These are phyloP conservation scores for Pythium rhizo-oryzae DNA, from an alignment of 352 stramenopile genomes.

Conservation along the genomic window DNA sequence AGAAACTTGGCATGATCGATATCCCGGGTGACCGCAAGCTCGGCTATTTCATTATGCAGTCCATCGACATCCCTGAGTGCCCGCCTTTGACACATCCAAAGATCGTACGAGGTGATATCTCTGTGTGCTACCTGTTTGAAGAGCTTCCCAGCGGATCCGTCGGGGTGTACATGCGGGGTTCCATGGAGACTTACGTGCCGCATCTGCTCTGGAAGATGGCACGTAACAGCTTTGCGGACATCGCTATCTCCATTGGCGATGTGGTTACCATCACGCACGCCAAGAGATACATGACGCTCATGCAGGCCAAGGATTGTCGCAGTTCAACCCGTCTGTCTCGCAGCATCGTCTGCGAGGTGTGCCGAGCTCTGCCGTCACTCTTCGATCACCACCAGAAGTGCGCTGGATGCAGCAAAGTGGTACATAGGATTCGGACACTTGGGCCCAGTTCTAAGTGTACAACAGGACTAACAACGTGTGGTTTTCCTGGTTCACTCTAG, in stretches of 20 bases:
- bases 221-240: slow-evolving; percentile 19
- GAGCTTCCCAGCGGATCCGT: slow-evolving; percentile 24
- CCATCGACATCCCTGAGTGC: slow-evolving; percentile 26
- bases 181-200: slow-evolving; percentile 10
- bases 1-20: slow-evolving; percentile 25
- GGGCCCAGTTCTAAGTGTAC: too few species aligned
- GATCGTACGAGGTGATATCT: slow-evolving; percentile 18
- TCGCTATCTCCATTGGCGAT: slow-evolving; percentile 19
- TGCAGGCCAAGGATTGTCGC: neutral
- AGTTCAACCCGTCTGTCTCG: neutral
- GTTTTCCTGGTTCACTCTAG: neutral
- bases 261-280: neutral
- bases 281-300: slow-evolving; percentile 20
- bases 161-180: slow-evolving; percentile 26
- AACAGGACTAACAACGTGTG: neutral
- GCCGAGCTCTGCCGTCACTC: slow-evolving; percentile 8
- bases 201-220: slow-evolving; percentile 18
- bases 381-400: slow-evolving; percentile 24
- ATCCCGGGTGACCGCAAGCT: slow-evolving; percentile 20
- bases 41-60: slow-evolving; percentile 29
- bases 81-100: slow-evolving; percentile 1
- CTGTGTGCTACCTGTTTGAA: slow-evolving; percentile 32
- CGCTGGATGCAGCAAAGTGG: slow-evolving; percentile 24
- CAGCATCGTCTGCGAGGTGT: slow-evolving; percentile 23
- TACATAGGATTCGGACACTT: neutral